Conservation (phyloP, 495 filamentous ascomycete genomes). For the Aspergillus sparsus region DNA sequence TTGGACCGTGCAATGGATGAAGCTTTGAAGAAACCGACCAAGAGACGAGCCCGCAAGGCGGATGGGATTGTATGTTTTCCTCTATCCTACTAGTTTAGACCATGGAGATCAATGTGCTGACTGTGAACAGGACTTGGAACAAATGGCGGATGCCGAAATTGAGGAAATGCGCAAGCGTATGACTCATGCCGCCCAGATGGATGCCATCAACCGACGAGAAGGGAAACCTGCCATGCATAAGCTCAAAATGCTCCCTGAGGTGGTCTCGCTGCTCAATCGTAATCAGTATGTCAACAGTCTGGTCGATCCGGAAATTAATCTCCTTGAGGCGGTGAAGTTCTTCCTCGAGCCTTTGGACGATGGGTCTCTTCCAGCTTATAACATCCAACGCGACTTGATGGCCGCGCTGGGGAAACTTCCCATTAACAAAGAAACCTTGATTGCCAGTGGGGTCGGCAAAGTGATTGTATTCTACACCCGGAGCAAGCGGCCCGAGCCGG, state of each 20-base stretch:
- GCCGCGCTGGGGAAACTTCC: constrained; percentile 74
- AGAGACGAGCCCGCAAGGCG: constrained; percentile 73
- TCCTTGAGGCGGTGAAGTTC: constrained; percentile 91
- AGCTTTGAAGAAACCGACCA: constrained; percentile 77
- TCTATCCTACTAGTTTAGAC: neutral
- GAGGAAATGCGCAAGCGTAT: constrained; percentile 85
- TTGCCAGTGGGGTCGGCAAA: constrained; percentile 92
- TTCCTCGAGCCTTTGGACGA: constrained; percentile 96
- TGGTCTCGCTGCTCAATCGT: constrained; percentile 82
- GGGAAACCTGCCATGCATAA: constrained; percentile 87
- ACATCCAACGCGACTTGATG: constrained; percentile 94
- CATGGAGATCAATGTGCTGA: constrained; percentile 21
- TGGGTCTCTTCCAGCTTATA: constrained; percentile 89
- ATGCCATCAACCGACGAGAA: constrained; percentile 74
- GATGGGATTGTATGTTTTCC: constrained; percentile 76
- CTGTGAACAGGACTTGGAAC: constrained; percentile 72
- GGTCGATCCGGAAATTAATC: constrained; percentile 91
- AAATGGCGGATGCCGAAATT: constrained; percentile 85
- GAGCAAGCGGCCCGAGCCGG: constrained; percentile 78
- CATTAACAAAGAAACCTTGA: constrained; percentile 84
- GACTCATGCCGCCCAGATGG: constrained; percentile 85
- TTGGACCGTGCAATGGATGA: constrained; percentile 86
- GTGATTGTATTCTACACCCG: constrained; percentile 95
- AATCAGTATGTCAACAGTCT: constrained; percentile 77
- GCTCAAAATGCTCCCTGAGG: constrained; percentile 90